Conservation (phyloP, 441 rosid species). For the Gossypium trilobum region DNA sequence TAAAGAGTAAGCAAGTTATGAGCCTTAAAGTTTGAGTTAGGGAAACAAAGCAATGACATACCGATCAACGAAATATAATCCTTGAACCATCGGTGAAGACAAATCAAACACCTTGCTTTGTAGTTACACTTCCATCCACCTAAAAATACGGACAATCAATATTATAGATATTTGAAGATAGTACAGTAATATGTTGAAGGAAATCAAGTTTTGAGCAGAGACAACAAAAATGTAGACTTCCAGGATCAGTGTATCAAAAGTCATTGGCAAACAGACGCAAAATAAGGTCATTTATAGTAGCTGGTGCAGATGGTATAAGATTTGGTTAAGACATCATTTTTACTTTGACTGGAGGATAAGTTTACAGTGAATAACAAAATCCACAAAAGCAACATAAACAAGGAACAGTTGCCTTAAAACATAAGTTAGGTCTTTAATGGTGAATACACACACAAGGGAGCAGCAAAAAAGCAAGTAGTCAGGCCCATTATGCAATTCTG, state of each 20-base stretch:
- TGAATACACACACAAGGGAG: not conserved
- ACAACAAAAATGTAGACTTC: constrained; percentile 27
- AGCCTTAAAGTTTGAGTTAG: constrained; percentile 9
- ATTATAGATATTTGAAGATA: not conserved
- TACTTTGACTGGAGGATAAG: not conserved
- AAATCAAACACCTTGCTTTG: constrained; percentile 87
- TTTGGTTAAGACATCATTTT: not conserved
- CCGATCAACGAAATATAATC: constrained; percentile 74
- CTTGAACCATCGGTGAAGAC: constrained; percentile 83
- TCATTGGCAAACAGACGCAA: constrained; percentile 51
- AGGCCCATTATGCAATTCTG: not conserved
- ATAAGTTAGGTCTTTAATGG: not conserved
- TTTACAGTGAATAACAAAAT: not conserved
- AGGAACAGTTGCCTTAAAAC: not conserved
- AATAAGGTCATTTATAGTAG: not conserved
- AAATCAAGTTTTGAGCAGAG: constrained; percentile 5
- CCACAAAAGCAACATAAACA: not conserved
- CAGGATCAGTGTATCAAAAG: constrained; percentile 80
- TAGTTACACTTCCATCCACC: constrained; percentile 86
- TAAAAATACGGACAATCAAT: constrained; percentile 21
- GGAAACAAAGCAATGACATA: constrained; percentile 25
- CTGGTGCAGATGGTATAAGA: not conserved
- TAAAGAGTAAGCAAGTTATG: not conserved
- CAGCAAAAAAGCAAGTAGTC: not conserved
- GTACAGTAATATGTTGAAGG: not conserved